These are phyloP conservation scores for Phlyctochytrium arcticum DNA, from an alignment of 192 early-diverging fungal genomes.

Conservation along the genomic window DNA sequence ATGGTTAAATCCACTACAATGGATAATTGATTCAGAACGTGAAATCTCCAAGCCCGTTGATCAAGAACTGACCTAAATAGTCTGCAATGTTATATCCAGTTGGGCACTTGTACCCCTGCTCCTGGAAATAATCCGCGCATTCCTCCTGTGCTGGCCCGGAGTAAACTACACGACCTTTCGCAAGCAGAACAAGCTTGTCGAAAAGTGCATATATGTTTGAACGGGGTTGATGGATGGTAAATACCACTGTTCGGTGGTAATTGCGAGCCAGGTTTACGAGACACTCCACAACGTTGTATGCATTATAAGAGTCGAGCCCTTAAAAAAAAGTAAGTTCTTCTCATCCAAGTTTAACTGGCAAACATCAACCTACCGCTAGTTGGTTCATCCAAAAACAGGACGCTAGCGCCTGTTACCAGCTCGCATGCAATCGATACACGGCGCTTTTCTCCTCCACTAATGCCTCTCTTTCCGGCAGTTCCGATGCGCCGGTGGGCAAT, in stretches of 20 bases:
- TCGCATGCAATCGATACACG: constrained; percentile 92
- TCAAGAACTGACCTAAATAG: constrained; percentile 47
- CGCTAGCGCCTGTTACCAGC: constrained; percentile 85
- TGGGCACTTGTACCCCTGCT: constrained; percentile 77
- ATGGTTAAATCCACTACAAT: constrained; percentile 60
- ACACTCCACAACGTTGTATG: constrained; percentile 90
- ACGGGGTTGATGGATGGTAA: constrained; percentile 94
- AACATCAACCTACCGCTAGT: constrained; percentile 29
- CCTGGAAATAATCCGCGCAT: constrained; percentile 59
- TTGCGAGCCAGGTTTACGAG: constrained; percentile 71
- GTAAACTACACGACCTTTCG: constrained; percentile 76
- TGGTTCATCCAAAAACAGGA: constrained; percentile 78
- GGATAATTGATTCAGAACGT: not conserved
- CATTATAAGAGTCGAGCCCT: constrained; percentile 88
- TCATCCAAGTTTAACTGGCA: not conserved
- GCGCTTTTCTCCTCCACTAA: constrained; percentile 89
- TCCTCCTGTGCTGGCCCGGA: constrained; percentile 69
- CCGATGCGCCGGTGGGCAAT: constrained; percentile 83
- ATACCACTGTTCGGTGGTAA: constrained; percentile 78
- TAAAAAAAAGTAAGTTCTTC: constrained; percentile 12
- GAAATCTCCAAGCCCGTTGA: not conserved
- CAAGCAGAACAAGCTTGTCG: constrained; percentile 82
- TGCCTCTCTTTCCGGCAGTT: constrained; percentile 60
- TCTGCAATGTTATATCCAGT: constrained; percentile 90
- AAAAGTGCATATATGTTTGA: constrained; percentile 88